Evolutionary conservation across 2,329 filamentous ascomycete species (phyloP).

Genomic region (Dactylellina sp.): DNA sequence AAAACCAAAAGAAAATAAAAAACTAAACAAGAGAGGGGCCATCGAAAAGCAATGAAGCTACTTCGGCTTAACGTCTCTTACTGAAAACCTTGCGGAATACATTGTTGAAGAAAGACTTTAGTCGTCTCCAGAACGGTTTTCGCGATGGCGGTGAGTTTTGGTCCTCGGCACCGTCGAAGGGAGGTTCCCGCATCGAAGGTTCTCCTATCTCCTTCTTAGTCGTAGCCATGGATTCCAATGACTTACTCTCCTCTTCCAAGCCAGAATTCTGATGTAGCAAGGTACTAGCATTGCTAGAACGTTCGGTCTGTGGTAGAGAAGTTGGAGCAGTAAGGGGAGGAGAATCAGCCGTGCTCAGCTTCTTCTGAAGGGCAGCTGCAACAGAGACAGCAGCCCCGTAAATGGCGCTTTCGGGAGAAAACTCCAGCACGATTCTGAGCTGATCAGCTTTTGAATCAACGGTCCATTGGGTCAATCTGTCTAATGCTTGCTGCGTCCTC

Average conservation of each 20-base stretch:
- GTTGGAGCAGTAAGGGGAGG: constrained; percentile 16
- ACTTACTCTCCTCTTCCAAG: constrained; percentile 26
- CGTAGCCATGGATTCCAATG: constrained; percentile 11
- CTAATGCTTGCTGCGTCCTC: constrained; percentile 34
- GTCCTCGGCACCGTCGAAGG: constrained; percentile 8
- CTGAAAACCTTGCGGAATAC: constrained; percentile 34
- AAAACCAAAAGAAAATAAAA: not conserved
- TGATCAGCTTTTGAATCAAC: not conserved
- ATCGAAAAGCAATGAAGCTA: not conserved
- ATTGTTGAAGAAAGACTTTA: constrained; percentile 23
- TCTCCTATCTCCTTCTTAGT: constrained; percentile 14
- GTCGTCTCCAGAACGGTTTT: constrained; percentile 34
- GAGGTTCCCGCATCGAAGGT: constrained; percentile 4
- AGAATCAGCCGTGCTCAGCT: constrained; percentile 2
- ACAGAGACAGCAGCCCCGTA: constrained; percentile 51
- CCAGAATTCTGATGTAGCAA: constrained; percentile 24
- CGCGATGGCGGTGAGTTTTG: not conserved
- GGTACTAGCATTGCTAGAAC: constrained; percentile 51
- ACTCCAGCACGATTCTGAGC: constrained; percentile 37
- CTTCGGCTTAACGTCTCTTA: constrained; percentile 18
- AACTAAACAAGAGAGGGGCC: not conserved
- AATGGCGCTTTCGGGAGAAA: constrained; percentile 48
- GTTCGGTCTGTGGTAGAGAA: constrained; percentile 34
- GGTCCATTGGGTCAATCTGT: constrained; percentile 35
- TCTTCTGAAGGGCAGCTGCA: constrained; percentile 37